Conservation (phyloP, 345 rosid genomes). For the Leavenworthia alabamica region DNA sequence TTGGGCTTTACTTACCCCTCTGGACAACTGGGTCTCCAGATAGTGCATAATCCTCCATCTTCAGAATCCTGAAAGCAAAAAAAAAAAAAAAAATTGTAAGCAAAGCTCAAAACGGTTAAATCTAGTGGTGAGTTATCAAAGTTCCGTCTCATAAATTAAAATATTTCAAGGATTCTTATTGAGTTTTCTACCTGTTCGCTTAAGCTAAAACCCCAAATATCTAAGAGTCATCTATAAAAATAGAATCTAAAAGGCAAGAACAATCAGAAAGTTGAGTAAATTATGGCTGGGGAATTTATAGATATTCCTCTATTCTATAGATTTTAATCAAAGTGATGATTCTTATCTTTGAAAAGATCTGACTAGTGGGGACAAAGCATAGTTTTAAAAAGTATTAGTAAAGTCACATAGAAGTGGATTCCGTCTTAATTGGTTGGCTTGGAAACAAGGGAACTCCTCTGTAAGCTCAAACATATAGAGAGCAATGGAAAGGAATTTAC, state of each 20-base stretch:
- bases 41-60: conserved; percentile 59
- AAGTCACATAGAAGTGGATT: background rate
- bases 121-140: background rate
- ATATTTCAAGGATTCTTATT: background rate
- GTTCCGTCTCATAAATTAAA: background rate
- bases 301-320: background rate
- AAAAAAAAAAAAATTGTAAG: background rate
- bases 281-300: background rate
- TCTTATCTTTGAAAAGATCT: background rate
- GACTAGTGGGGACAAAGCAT: background rate
- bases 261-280: background rate
- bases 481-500: conserved; percentile 30
- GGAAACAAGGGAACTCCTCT: background rate
- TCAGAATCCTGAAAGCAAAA: conserved; percentile 51
- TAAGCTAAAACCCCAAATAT: background rate
- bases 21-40: conserved; percentile 91
- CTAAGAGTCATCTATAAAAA: background rate
- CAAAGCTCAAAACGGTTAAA: background rate
- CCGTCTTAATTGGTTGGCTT: background rate
- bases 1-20: conserved; percentile 51
- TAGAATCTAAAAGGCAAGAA: background rate
- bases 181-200: background rate
- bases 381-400: background rate
- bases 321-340: background rate
- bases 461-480: conserved; percentile 8